These are phyloP conservation scores for Candida awuae DNA, from an alignment of 805 yeast species.

Conservation along the genomic window DNA sequence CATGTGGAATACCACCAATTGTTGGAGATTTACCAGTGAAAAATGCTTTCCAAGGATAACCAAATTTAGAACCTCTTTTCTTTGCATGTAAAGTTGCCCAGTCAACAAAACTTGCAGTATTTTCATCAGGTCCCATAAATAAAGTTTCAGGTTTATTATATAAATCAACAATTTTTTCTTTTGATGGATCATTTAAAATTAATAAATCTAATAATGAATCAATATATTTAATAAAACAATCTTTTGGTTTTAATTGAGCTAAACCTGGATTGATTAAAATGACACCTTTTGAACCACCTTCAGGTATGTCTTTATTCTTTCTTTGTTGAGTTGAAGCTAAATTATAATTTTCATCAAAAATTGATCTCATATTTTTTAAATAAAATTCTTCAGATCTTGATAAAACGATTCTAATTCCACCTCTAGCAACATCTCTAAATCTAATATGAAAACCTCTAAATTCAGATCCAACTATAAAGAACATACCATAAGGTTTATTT, in stretches of 20 bases:
- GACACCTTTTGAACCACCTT: slow-evolving; percentile 98
- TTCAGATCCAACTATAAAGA: slow-evolving; percentile 91
- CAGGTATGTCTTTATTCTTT: slow-evolving; percentile 96
- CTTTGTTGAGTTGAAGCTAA: slow-evolving; percentile 94
- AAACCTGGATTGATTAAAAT: slow-evolving; percentile 66
- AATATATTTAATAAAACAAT: slow-evolving; percentile 86
- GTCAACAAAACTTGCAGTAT: slow-evolving; percentile 90
- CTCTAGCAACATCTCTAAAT: slow-evolving; percentile 95
- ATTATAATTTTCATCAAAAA: slow-evolving; percentile 94
- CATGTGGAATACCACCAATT: slow-evolving; percentile 97
- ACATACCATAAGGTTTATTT: slow-evolving; percentile 89
- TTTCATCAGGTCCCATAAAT: slow-evolving; percentile 99
- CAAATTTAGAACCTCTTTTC: slow-evolving; percentile 85
- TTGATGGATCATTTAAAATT: slow-evolving; percentile 60
- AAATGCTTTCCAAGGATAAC: slow-evolving; percentile 79
- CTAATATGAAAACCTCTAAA: slow-evolving; percentile 96
- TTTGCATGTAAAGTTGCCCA: slow-evolving; percentile 97
- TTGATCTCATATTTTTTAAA: slow-evolving; percentile 71
- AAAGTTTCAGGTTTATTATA: slow-evolving; percentile 81
- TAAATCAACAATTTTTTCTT: slow-evolving; percentile 78
- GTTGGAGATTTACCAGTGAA: slow-evolving; percentile 91
- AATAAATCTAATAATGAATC: slow-evolving; percentile 84
- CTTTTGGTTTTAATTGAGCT: slow-evolving; percentile 71
- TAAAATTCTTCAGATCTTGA: slow-evolving; percentile 82
- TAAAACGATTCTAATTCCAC: slow-evolving; percentile 93